Conservation (phyloP, 2,329 filamentous ascomycete genomes). For the Aspergillus sojae region DNA sequence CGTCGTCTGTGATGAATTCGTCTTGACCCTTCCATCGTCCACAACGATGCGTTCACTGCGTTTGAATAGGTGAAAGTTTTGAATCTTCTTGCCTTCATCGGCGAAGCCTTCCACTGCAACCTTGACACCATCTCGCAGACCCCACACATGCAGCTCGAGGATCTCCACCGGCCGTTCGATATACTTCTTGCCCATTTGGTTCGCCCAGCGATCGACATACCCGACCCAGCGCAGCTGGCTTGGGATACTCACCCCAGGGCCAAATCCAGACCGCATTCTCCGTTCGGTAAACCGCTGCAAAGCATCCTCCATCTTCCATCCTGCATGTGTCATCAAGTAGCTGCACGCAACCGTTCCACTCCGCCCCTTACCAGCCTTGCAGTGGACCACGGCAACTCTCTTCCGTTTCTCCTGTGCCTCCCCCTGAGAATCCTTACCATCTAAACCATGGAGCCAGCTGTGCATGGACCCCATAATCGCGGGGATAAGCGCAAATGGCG, state of each 20-base stretch:
- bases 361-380: slow-evolving; percentile 93
- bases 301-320: slow-evolving; percentile 67
- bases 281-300: slow-evolving; percentile 73
- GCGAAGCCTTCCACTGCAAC: slow-evolving; percentile 81
- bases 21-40: slow-evolving; percentile 51
- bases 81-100: slow-evolving; percentile 87
- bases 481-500: slow-evolving; percentile 85
- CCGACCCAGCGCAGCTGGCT: slow-evolving; percentile 85
- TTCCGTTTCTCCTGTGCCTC: slow-evolving; percentile 40
- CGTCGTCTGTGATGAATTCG: slow-evolving; percentile 49
- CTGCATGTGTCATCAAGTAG: slow-evolving; percentile 87
- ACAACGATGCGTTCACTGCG: slow-evolving; percentile 64
- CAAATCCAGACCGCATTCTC: slow-evolving; percentile 87
- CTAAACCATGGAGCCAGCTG: slow-evolving; percentile 69
- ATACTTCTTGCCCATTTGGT: slow-evolving; percentile 71
- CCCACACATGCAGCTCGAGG: slow-evolving; percentile 87
- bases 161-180: slow-evolving; percentile 82
- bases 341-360: slow-evolving; percentile 86
- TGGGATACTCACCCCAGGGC: slow-evolving; percentile 86
- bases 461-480: slow-evolving; percentile 90
- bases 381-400: slow-evolving; percentile 88
- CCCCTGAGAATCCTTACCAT: slow-evolving; percentile 22
- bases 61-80: slow-evolving; percentile 78
- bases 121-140: slow-evolving; percentile 82
- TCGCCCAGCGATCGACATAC: slow-evolving; percentile 88